Conservation (phyloP, 345 rosid genomes). For the Trapa incisa region DNA sequence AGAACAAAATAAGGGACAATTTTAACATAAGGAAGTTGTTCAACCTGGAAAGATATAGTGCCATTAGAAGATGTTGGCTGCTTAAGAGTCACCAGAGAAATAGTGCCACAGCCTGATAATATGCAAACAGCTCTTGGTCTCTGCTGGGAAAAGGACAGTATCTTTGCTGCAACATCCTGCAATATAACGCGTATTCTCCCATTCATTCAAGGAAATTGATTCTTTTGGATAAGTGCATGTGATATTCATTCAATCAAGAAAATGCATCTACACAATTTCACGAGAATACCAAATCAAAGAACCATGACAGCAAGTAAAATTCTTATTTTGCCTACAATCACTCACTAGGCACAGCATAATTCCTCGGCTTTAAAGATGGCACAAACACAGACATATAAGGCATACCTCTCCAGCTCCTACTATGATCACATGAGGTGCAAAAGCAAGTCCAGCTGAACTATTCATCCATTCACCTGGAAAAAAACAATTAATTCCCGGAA, state of each 20-base stretch:
- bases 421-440: slow-evolving; percentile 82
- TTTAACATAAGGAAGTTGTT: slow-evolving; percentile 10
- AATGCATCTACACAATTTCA: background rate
- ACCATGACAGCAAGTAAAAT: background rate
- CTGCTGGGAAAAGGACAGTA: slow-evolving; percentile 71
- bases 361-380: background rate
- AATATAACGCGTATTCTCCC: slow-evolving; percentile 5
- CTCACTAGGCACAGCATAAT: background rate
- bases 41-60: slow-evolving; percentile 64
- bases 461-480: slow-evolving; percentile 99
- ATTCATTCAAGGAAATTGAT: background rate
- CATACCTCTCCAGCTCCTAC: slow-evolving; percentile 79
- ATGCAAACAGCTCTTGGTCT: slow-evolving; percentile 87
- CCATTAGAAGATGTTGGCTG: slow-evolving; percentile 62
- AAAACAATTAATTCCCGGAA: background rate
- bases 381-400: background rate
- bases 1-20: slow-evolving; percentile 1
- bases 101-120: slow-evolving; percentile 84
- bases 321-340: background rate
- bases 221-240: background rate
- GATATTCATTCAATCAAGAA: too few relatives aligned
- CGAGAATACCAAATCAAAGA: background rate
- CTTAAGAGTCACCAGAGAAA: slow-evolving; percentile 72
- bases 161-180: slow-evolving; percentile 79
- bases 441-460: slow-evolving; percentile 84